Base-by-base conservation (phyloP, 257 asterid species). In the Plectranthus barbatus region DNA sequence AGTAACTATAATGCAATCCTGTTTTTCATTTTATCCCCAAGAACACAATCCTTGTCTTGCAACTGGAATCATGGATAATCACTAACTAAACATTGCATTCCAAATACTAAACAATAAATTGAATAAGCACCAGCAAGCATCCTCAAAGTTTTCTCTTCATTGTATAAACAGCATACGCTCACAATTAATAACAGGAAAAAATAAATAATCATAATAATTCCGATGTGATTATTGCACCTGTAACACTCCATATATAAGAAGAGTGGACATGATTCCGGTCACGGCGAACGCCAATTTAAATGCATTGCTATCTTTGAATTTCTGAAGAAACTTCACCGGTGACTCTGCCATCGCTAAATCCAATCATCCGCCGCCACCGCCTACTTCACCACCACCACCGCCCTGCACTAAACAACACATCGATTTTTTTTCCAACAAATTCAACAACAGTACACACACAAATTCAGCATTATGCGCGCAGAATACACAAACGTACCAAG, bases 211-310 rank as follows among this genome's bases (percentile, higher is more conserved):
- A 37, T 9, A 9, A 37, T 10, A 11, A 9, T 11, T 11, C 10
- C 10, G 23, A 5, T 10, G 11, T 44, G 39, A 24, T 69, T 39
- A 49, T 9, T 3, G 23, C 36, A 93, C 99, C 99, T 93, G 99
- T 60, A 93, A 75, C 48, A 93, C 72, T 23, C 99, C 97, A 58
- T 93, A 93, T 44, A 93, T 72, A 40, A 93, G 87, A 47, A 93
- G 88, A 9, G 99, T 90, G 39, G 96, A 79, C 94, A 93, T 85
- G 72, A 93, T 93, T 62, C 99, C 99, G 15, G 79, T 34, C 17
- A 90, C 91, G 15, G 99, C 94, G 52, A 93, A 90, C 8, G 71
- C 65, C 80, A 90, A 78, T 76, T 80, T 87, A 60, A 81, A 76
- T 41, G 80, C 42, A 72, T 68, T 85, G 84, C 59, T 93, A 64